Conservation (phyloP, 2,329 filamentous ascomycete genomes). For the Apiospora aurea region DNA sequence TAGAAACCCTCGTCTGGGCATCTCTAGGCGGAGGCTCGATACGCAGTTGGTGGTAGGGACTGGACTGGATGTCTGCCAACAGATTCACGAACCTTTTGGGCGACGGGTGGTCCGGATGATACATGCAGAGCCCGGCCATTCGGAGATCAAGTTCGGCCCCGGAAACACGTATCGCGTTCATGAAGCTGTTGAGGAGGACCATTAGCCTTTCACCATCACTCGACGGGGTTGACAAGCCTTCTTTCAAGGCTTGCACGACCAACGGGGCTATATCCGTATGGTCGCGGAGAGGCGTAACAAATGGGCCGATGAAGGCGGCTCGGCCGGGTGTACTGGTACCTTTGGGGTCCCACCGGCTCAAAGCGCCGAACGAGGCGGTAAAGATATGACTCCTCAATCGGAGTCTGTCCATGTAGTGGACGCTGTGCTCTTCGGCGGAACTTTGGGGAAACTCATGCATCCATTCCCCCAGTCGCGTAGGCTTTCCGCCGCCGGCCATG, state of each 20-base stretch:
- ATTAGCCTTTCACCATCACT: neutral
- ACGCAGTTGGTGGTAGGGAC: neutral
- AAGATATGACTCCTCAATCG: neutral
- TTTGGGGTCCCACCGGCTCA: neutral
- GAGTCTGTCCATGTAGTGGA: neutral
- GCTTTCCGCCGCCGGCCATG: neutral
- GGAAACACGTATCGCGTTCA: accelerated
- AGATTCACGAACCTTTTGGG: neutral
- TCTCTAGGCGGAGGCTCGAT: neutral
- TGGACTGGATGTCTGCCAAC: neutral
- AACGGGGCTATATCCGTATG: neutral
- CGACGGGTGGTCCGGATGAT: neutral
- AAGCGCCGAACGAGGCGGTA: neutral
- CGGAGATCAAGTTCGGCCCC: neutral
- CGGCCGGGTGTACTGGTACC: neutral
- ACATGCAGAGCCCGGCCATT: neutral
- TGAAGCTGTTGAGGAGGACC: neutral
- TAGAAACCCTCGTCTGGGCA: too few species aligned
- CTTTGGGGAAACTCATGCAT: neutral
- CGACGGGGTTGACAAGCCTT: neutral
- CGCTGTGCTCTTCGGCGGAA: neutral
- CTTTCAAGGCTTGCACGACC: neutral
- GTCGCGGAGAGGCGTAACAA: too few species aligned
- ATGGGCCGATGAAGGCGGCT: neutral
- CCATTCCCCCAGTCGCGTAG: neutral